Base-by-base conservation (phyloP, 768 basidiomycete species). In the Ramaria sp. region DNA sequence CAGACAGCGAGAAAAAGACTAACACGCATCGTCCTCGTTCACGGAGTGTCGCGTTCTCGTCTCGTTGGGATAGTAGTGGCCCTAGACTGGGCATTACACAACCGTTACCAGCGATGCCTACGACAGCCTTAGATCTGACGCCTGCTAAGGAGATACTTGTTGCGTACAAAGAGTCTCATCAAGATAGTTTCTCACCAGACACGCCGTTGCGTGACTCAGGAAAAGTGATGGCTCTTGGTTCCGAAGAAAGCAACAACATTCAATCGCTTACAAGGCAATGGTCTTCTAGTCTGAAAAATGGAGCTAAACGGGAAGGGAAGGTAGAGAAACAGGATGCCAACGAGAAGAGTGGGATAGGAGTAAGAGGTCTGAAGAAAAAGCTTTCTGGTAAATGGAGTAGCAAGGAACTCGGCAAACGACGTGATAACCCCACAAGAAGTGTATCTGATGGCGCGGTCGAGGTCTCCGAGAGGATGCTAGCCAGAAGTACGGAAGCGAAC, bases 111-210 rank as follows among this genome's bases (percentile, higher is more conserved):
- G 39, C 9, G 39, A 41, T 16, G 18, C 53, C 53, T 9, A n/a
- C 13, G 16, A 48, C 32, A 5, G 43, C 22, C 10, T 7, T 48
- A 15, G 37, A 47, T 34, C n/a, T 55, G 42, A 55, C 53, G n/a
- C 53, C 53, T 44, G 53, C 53, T 4, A 42, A 42, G 15, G 53
- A 55, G 25, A 28, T 55, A 30, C 53, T 28, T 24, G 53, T 39
- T 20, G 53, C 53, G 4, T 55, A 55, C 42, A 34, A 45, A 45
- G 53, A 55, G 34, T 55, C 53, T 1, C 53, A 55, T 28, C 53
- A 30, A 16, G 6, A 47, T 4, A 27, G 28, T 37, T 22, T 22
- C 48, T n/a, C 28, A 42, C 12, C 24, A 10, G 22, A 45, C 3
- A 20, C 18, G 24, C 30, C 25, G 25, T 24, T 44, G 27, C n/a